phyloP scores from a whole-genome alignment of 2,329 filamentous ascomycete species.

The Monosporascus ibericus region DNA sequence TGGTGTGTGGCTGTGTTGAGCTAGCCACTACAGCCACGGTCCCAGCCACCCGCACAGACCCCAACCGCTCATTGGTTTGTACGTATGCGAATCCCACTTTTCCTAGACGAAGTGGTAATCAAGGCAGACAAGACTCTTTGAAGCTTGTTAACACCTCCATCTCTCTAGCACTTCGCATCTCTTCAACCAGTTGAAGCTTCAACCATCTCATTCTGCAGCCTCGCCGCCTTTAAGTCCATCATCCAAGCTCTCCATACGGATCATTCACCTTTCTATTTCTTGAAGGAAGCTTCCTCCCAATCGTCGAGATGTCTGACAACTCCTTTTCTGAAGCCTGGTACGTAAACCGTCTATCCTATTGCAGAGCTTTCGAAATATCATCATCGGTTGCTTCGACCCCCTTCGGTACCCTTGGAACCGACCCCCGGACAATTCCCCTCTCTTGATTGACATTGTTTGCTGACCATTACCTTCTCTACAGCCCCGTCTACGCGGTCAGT shows the following conservation, averaged over 20 bases:
- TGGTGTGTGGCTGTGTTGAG: too few species aligned
- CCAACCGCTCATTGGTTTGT: too few species aligned
- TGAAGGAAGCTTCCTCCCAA: conserved; percentile 7
- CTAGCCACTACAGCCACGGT: too few species aligned
- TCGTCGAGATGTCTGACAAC: conserved; percentile 22
- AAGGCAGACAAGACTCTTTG: neutral
- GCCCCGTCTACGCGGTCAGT: conserved; percentile 99
- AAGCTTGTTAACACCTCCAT: neutral
- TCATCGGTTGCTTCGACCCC: conserved; percentile 4
- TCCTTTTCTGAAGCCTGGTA: conserved; percentile 27
- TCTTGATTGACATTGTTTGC: conserved; percentile 7
- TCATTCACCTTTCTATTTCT: conserved; percentile 5
- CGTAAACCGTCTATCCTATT: conserved; percentile 21
- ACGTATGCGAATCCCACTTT: too few species aligned
- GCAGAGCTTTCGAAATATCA: conserved; percentile 4
- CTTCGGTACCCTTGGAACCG: neutral
- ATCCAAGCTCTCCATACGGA: conserved; percentile 1
- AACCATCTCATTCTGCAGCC: conserved; percentile 6
- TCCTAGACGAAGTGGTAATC: conserved; percentile 1
- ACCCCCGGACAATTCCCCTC: neutral
- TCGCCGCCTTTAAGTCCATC: conserved; percentile 6
- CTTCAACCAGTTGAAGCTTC: conserved; percentile 11
- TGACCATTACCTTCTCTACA: conserved; percentile 35
- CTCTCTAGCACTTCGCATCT: neutral
- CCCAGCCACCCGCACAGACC: too few species aligned